Conservation (phyloP, 148 eudicot genomes). For the Rhododendron griersonianum region DNA sequence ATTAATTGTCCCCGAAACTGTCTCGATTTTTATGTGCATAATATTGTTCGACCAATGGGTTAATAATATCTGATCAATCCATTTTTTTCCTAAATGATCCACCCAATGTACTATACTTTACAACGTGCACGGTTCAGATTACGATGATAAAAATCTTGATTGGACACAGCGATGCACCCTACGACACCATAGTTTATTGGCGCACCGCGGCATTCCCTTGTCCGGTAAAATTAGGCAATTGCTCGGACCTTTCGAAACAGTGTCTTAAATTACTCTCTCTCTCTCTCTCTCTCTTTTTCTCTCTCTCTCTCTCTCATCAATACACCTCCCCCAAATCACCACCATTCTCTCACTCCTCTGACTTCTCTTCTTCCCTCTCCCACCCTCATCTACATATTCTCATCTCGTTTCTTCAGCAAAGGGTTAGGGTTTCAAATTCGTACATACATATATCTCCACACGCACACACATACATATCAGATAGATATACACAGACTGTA, state of each 20-base stretch:
- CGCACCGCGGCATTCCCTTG: not conserved
- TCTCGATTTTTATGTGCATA: too few relatives aligned
- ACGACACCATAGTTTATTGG: too few relatives aligned
- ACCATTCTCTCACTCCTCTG: constrained; percentile 4
- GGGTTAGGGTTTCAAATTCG: not conserved
- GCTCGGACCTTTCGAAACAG: not conserved
- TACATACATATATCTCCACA: not conserved
- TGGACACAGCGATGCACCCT: too few relatives aligned
- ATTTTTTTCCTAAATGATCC: too few relatives aligned
- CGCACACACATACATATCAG: not conserved
- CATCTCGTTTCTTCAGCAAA: not conserved
- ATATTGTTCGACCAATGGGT: too few relatives aligned
- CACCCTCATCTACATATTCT: not conserved
- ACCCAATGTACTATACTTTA: too few relatives aligned
- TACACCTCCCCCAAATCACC: not conserved
- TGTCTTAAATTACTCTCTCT: not conserved
- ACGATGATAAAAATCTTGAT: too few relatives aligned
- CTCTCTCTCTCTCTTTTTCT: not conserved
- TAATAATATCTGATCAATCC: too few relatives aligned
- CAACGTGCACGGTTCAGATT: too few relatives aligned
- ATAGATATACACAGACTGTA: not conserved
- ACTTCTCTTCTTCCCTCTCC: not conserved
- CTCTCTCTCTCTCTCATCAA: not conserved
- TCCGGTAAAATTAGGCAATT: not conserved
- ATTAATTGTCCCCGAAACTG: too few relatives aligned